phyloP scores from a whole-genome alignment of 2,329 filamentous ascomycete genomes.

The Grosmannia huntii region DNA sequence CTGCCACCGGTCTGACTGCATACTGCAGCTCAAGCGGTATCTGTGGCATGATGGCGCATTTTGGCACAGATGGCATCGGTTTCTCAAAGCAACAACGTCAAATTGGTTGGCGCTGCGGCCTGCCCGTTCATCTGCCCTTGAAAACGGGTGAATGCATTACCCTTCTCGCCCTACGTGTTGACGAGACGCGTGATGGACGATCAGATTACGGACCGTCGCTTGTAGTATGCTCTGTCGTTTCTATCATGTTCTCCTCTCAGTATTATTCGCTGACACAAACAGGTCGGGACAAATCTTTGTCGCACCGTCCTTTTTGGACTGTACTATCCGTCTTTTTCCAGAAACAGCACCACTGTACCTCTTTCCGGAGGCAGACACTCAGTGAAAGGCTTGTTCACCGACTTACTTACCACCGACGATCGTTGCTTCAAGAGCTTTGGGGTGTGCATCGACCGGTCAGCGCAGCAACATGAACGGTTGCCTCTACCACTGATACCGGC shows the following conservation, averaged over 20 bases:
- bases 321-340: neutral
- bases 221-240: neutral
- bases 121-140: conserved; percentile 1
- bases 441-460: neutral
- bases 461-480: neutral
- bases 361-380: neutral
- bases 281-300: neutral
- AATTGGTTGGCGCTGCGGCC: conserved; percentile 4
- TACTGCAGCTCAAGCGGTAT: conserved; percentile 1
- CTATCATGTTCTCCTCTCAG: neutral
- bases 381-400: conserved; percentile 1
- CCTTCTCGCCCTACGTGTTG: neutral
- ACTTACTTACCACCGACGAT: neutral
- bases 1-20: conserved; percentile 2
- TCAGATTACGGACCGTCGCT: neutral
- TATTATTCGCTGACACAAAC: neutral
- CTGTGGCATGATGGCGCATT: conserved; percentile 5
- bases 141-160: neutral
- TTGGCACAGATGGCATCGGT: conserved; percentile 3
- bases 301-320: neutral
- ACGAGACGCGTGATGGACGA: neutral
- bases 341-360: neutral
- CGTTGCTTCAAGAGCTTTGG: conserved; percentile 3
- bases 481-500: neutral
- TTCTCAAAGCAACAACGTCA: conserved; percentile 2